Base-by-base conservation (phyloP, 2,329 filamentous ascomycete species). In the Ceratocystis harringtonii region DNA sequence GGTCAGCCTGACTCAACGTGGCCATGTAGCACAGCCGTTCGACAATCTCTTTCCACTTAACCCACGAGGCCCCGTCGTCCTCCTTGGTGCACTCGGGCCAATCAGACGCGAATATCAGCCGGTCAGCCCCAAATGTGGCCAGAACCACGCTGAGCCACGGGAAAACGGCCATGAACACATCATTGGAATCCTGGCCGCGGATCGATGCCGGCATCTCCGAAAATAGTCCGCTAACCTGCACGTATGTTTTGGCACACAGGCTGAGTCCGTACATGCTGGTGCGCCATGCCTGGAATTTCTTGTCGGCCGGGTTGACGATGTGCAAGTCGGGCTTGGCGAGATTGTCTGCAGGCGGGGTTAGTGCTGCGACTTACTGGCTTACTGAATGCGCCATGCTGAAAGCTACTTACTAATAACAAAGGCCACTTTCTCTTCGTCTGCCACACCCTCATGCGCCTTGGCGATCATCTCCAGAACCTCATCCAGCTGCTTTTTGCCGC, bases 181-280 rank as follows among this genome's bases (percentile, higher is more conserved):
- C 79, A 66, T 81, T 76, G 43, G 79, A 72, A 8, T 79, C 73
- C 30, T 79, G 76, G 28, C 72, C 73, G 70, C 77, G 78, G 69
- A 85, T 76, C 10, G 77, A 74, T 60, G 79, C 78, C 2, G 84
- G 80, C 75, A 96, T 85, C 76, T 96, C 90, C 19, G 87, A 85
- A 74, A 96, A 92, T 60, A 81, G 83, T 6, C 92, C 92, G 0
- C 88, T 92, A n/a, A 96, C 81, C 78, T 96, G 96, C 82, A 96
- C 89, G 77, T 88, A 95, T n/a, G 86, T 84, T 62, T 79, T 81
- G 61, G 79, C 76, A 72, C 82, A 83, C 67, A 80, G 80, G 70
- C 85, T 82, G 71, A 95, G 84, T 7, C 81, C 78, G 70, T 82
- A 82, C 72, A 95, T 84, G 68, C 84, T 80, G 15, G 80, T 78